These are phyloP conservation scores for Blastocystis sp. DNA, from an alignment of 352 stramenopile species.

Conservation along the genomic window DNA sequence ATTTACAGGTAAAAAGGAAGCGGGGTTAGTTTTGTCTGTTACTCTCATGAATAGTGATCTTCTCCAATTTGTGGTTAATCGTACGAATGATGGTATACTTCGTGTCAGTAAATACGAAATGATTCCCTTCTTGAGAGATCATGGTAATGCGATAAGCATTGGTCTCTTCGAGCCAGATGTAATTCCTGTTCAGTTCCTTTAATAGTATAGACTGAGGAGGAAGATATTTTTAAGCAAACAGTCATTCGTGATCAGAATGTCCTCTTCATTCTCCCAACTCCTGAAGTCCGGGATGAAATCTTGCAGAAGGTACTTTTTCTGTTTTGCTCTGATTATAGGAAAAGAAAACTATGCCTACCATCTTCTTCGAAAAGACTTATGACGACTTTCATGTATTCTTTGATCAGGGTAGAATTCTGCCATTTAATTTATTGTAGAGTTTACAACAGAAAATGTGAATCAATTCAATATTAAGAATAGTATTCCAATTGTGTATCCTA, in stretches of 20 bases:
- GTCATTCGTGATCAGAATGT: not conserved
- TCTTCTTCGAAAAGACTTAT: constrained; percentile 2
- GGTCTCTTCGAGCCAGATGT: not conserved
- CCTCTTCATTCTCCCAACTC: not conserved
- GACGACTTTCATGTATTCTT: not conserved
- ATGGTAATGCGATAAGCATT: not conserved
- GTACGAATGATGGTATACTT: constrained; percentile 23
- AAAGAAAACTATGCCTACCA: not conserved
- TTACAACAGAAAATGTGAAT: not conserved
- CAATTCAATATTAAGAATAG: not conserved
- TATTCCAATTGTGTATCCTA: constrained; percentile 6
- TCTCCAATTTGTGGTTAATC: constrained; percentile 31
- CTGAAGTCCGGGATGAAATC: not conserved
- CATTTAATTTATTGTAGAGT: not conserved
- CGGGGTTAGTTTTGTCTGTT: not conserved
- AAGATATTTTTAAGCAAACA: not conserved
- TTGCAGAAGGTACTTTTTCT: not conserved
- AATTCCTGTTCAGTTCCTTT: not conserved
- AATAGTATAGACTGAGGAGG: not conserved
- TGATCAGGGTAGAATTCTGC: not conserved
- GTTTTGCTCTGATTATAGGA: not conserved
- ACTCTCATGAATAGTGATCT: not conserved
- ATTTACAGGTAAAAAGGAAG: constrained; percentile 23
- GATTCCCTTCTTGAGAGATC: not conserved
- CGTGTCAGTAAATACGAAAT: not conserved